A percentile compares a stretch with the other conserved stretches of the same genome.
phyloP scores from a whole-genome alignment of 2,329 filamentous ascomycete genomes.

The Aspergillus eucalypticola region DNA sequence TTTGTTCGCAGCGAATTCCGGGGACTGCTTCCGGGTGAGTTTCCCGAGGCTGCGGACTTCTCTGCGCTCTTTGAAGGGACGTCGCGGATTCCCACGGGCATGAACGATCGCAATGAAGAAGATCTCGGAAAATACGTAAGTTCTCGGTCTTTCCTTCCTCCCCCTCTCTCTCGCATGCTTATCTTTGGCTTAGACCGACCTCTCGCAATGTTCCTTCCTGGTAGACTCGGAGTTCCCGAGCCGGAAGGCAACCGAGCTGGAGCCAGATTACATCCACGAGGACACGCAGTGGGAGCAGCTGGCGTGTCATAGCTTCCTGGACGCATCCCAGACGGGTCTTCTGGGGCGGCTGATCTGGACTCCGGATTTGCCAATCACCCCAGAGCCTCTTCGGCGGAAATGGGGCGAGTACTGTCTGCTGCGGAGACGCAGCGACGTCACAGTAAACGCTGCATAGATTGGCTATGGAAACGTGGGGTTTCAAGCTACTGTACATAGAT shows the following conservation, averaged over 20 bases:
- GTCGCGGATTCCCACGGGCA: conserved; percentile 75
- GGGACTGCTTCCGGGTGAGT: conserved; percentile 87
- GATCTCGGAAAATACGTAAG: conserved; percentile 82
- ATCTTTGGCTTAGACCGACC: conserved; percentile 56
- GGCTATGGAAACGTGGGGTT: not conserved
- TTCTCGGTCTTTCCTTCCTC: conserved; percentile 3
- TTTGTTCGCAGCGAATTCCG: conserved; percentile 90
- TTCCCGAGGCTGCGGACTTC: conserved; percentile 69
- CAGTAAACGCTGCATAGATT: not conserved
- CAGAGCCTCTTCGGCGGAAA: conserved; percentile 67
- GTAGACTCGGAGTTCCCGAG: conserved; percentile 81
- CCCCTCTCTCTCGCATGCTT: conserved; percentile 2
- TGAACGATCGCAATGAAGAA: conserved; percentile 91
- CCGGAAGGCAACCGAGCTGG: conserved; percentile 61
- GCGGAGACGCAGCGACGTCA: conserved; percentile 49
- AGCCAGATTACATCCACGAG: conserved; percentile 79
- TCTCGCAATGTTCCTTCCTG: conserved; percentile 75
- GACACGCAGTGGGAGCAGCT: conserved; percentile 74
- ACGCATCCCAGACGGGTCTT: conserved; percentile 70
- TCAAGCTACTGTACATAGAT: conserved; percentile 1
- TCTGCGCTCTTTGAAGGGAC: conserved; percentile 80
- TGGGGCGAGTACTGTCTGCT: conserved; percentile 91
- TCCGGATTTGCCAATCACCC: conserved; percentile 69
- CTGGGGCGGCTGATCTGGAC: conserved; percentile 80
- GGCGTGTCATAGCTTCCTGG: conserved; percentile 76